Base-by-base conservation (phyloP, 345 rosid genomes). In the Aquilaria yunnanensis region DNA sequence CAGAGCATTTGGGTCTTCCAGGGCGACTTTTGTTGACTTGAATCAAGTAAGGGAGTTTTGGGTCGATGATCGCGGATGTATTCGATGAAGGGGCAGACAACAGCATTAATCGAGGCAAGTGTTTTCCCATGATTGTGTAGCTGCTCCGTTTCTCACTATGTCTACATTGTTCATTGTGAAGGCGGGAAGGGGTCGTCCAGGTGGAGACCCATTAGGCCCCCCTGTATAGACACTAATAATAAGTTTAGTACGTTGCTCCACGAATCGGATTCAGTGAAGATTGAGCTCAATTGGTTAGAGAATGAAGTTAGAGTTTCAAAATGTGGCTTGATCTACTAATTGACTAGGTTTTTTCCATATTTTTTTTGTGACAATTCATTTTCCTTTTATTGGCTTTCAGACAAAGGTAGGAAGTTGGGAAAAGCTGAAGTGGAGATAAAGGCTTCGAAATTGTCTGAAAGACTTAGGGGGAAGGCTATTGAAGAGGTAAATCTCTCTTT, bases 221-320 rank as follows among this genome's bases (percentile, higher is more conserved):
- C 83, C 41, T 88, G 90, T 85, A 84, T 90, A 54, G 98, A 93
- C 67, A 92, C 97, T 4, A 97, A 90, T 60, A 93, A 88, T 63
- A 97, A 93, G 76, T 74, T 93, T 78, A 88, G 86, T 6, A 85
- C 84, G 14, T 51, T 86, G 73, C 83, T 93, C 65, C 98, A 88
- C 75, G 97, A 97, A 60, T 93, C 97, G 77, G 95, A 93, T 93
- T 97, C 96, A 74, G 95, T 93, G 13, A 93, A 87, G 78, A 71
- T 93, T 54, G 98, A 93, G 86, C 83, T 93, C 54, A 93, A 90
- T 78, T 23, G 23, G 23, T 23, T 23, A 23, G 23, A 23, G 23
- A 23, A 23, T 23, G 23, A 23, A 23, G 23, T 93, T 69, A 85
- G 89, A 93, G 98, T 97, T 93, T 67, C 53, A 73, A 49, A 80